phyloP scores from a whole-genome alignment of 2,329 filamentous ascomycete species.

The Aspergillus intermedius region DNA sequence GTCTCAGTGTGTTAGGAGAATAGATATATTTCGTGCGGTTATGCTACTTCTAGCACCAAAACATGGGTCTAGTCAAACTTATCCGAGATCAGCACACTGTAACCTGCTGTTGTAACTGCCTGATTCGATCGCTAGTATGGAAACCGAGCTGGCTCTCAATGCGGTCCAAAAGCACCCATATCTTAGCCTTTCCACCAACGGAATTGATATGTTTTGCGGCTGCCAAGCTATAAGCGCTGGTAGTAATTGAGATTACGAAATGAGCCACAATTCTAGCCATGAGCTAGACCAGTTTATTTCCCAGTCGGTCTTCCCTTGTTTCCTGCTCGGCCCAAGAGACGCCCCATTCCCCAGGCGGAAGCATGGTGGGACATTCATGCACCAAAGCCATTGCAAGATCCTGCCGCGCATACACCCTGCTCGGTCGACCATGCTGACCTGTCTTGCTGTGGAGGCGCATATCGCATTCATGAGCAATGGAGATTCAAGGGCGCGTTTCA shows the following conservation, averaged over 20 bases:
- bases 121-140: neutral
- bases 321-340: neutral
- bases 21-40: no score
- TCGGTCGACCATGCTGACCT: neutral
- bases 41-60: no score
- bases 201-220: neutral
- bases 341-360: neutral
- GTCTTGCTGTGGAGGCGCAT: constrained; percentile 1
- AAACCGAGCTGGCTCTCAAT: neutral
- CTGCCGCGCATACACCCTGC: constrained; percentile 1
- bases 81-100: neutral
- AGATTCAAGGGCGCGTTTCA: neutral
- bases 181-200: neutral
- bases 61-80: neutral
- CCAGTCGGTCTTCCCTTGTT: neutral
- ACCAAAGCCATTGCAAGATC: constrained; percentile 2
- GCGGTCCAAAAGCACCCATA: neutral
- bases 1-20: no score
- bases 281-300: neutral
- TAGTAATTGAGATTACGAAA: neutral
- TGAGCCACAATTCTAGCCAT: neutral
- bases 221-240: neutral
- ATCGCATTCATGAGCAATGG: neutral
- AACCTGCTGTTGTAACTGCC: neutral
- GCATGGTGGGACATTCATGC: constrained; percentile 1